Evolutionary conservation across 2,329 filamentous ascomycete species (phyloP).

Genomic region (Scedosporium aurantiacum): DNA sequence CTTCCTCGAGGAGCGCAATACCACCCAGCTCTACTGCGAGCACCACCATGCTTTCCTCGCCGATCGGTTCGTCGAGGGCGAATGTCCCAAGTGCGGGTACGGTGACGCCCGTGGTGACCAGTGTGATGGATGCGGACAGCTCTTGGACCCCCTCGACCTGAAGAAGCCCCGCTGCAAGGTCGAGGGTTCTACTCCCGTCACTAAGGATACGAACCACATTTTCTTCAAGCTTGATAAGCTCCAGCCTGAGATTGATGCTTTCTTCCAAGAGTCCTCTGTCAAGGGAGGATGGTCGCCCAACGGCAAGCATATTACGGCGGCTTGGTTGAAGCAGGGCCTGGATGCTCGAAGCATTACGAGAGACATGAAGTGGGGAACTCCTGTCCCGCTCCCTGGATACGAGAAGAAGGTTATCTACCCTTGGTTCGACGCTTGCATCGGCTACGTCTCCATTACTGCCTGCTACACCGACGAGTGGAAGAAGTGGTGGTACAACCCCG

Average conservation of each 20-base stretch:
- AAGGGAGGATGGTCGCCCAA: constrained; percentile 70
- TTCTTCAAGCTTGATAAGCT: constrained; percentile 81
- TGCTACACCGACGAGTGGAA: constrained; percentile 85
- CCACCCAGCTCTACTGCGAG: constrained; percentile 84
- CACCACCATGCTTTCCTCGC: constrained; percentile 66
- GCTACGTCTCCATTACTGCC: constrained; percentile 89
- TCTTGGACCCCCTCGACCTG: constrained; percentile 62
- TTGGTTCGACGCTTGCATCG: constrained; percentile 87
- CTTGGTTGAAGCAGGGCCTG: constrained; percentile 74
- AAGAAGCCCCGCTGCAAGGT: constrained; percentile 87
- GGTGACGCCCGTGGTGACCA: constrained; percentile 63
- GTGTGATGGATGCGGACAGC: constrained; percentile 63
- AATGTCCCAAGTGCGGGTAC: constrained; percentile 63
- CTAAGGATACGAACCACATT: constrained; percentile 77
- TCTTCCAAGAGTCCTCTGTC: constrained; percentile 62
- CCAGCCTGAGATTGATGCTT: constrained; percentile 64
- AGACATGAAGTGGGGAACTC: constrained; percentile 81
- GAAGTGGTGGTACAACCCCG: constrained; percentile 86
- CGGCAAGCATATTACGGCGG: constrained; percentile 63
- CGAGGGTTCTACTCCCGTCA: constrained; percentile 70
- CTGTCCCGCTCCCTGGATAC: constrained; percentile 44
- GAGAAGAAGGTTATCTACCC: constrained; percentile 73
- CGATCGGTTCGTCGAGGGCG: constrained; percentile 77
- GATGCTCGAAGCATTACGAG: constrained; percentile 81
- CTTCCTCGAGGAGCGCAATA: constrained; percentile 76